Base-by-base conservation (phyloP, 257 asterid genomes). In the Paraleonurus japonicus region DNA sequence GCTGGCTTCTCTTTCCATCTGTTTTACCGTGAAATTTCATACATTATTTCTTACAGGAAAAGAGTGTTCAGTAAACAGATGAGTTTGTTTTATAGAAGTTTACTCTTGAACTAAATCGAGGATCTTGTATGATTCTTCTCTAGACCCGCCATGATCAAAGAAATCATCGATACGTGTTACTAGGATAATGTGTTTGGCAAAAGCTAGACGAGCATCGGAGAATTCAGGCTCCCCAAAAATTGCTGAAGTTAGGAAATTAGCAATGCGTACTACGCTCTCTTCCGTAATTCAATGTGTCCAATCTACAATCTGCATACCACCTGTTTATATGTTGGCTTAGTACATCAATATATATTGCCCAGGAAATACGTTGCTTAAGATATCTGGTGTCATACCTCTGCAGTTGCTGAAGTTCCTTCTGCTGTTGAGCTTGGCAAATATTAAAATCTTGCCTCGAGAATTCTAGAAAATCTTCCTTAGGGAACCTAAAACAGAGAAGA, bases 1-100 rank as follows among this genome's bases (percentile, higher is more conserved):
- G 32, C 24, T 43, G 82, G 53, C 39, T 64, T 71, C 55, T 71
- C 76, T 54, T 79, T 80, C 90, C 90, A 85, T 69, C 88, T 85
- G 59, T 58, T n/a, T n/a, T n/a, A n/a, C n/a, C n/a, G n/a, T 68
- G 10, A n/a, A 43, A 39, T 35, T n/a, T 43, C 69, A 10, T 61
- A 4, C 37, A 8, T 20, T 12, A 61, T 33, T n/a, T 27, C 15
- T 4, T 11, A 17, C 17, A 10, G 41, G 39, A 13, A 17, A 51
- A 19, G 15, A 48, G 27, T 19, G 23, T n/a, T n/a, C 35, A 45
- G n/a, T 24, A 1, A 39, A 10, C 15, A 12, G 15, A 54, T 11
- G 78, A 33, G 45, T 24, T 57, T 16, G 37, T 7, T 20, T 2
- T 9, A 19, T 53, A 4, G 30, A n/a, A 48, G 33, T 69, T 3